A percentile compares a stretch with the other conserved stretches of the same genome.
Conservation (phyloP, 73 alveolate genomes). For the Paramecium sexaurelia region DNA sequence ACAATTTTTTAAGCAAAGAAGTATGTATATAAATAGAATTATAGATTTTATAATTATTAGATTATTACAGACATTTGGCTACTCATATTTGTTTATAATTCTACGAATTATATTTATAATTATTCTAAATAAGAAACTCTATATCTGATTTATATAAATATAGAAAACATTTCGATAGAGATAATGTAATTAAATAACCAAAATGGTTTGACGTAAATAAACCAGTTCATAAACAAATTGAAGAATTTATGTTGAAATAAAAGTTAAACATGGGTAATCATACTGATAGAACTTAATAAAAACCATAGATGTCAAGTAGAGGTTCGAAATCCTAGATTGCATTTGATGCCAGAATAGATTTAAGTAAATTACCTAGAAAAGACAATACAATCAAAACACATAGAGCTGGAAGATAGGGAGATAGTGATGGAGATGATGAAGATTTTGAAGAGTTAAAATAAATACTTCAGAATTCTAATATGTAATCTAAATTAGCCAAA, state of each 20-base stretch:
- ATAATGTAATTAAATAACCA: slow-evolving; percentile 23
- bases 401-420: background rate
- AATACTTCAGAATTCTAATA: background rate
- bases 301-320: background rate
- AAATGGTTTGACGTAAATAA: slow-evolving; percentile 31
- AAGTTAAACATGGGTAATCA: background rate
- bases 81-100: background rate
- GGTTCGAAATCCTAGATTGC: background rate
- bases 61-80: slow-evolving; percentile 26
- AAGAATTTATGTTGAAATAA: background rate
- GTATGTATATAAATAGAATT: background rate
- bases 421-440: background rate
- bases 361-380: background rate
- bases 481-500: background rate
- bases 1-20: slow-evolving; percentile 16
- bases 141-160: slow-evolving; percentile 6
- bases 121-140: background rate
- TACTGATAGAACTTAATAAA: background rate
- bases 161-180: slow-evolving; percentile 16
- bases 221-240: background rate
- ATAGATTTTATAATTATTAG: background rate
- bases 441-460: background rate
- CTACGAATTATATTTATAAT: background rate
- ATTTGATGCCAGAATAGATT: background rate
- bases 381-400: background rate